These are phyloP conservation scores for Escovopsis sp. DNA, from an alignment of 2,329 filamentous ascomycete genomes.

Conservation along the genomic window DNA sequence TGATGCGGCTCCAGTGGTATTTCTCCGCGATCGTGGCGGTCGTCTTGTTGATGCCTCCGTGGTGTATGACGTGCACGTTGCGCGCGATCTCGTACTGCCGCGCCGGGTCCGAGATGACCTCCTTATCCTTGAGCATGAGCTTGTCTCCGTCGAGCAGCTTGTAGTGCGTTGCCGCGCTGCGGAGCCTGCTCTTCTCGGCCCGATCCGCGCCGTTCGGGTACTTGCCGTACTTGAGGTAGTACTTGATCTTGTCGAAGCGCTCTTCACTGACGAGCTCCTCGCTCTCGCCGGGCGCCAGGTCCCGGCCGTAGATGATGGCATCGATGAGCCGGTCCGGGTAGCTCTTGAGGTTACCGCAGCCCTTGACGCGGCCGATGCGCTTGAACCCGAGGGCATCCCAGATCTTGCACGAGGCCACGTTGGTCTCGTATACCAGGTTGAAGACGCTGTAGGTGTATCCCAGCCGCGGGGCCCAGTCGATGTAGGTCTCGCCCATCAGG, in stretches of 20 bases:
- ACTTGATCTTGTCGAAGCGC: constrained; percentile 96
- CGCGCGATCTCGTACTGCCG: constrained; percentile 83
- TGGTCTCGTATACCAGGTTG: constrained; percentile 89
- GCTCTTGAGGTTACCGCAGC: constrained; percentile 54
- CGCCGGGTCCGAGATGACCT: constrained; percentile 82
- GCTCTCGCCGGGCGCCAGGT: constrained; percentile 42
- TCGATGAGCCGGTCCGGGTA: constrained; percentile 55
- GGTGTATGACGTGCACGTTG: constrained; percentile 55
- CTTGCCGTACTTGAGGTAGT: constrained; percentile 86
- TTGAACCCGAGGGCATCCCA: constrained; percentile 91
- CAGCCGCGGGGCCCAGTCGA: constrained; percentile 65
- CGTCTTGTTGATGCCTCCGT: constrained; percentile 96
- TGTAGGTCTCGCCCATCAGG: constrained; percentile 61
- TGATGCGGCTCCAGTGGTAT: constrained; percentile 96
- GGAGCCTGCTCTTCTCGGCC: constrained; percentile 85
- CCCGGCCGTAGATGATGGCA: constrained; percentile 64
- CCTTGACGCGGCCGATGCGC: constrained; percentile 71
- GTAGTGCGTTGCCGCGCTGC: constrained; percentile 90
- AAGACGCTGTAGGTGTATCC: constrained; percentile 89
- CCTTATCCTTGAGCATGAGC: constrained; percentile 94
- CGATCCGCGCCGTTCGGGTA: constrained; percentile 89
- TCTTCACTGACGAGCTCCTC: constrained; percentile 86
- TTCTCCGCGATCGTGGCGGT: constrained; percentile 86
- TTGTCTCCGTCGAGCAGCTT: constrained; percentile 66
- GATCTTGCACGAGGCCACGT: constrained; percentile 76